phyloP scores from a whole-genome alignment of 78 protist genomes.

The Chrysochromulina tobinii region DNA sequence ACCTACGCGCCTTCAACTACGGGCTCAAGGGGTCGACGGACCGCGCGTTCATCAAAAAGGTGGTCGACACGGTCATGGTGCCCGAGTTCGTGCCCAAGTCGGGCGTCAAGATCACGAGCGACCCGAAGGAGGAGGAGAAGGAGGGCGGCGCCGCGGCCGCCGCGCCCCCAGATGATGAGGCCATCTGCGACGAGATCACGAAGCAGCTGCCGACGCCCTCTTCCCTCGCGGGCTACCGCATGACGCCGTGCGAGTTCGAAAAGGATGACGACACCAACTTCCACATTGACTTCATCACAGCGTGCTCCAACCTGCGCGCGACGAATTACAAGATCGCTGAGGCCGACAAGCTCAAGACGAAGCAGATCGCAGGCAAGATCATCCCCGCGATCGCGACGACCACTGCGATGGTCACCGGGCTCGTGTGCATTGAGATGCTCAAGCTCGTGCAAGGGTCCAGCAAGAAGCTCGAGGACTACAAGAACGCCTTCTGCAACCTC shows the following conservation, averaged over 20 bases:
- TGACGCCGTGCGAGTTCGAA: slow-evolving; percentile 47
- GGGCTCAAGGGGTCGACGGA: slow-evolving; percentile 42
- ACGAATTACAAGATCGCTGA: slow-evolving; percentile 87
- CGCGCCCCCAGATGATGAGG: background rate
- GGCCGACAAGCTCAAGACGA: slow-evolving; percentile 76
- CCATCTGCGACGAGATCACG: background rate
- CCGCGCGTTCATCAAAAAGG: slow-evolving; percentile 13
- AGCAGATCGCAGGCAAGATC: slow-evolving; percentile 97
- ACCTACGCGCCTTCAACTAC: slow-evolving; percentile 87
- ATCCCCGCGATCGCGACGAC: slow-evolving; percentile 99
- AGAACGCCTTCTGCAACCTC: slow-evolving; percentile 92
- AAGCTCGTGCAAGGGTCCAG: slow-evolving; percentile 64
- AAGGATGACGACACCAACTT: slow-evolving; percentile 97
- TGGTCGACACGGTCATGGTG: slow-evolving; percentile 60
- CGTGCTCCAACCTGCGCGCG: slow-evolving; percentile 97
- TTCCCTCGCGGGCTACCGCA: slow-evolving; percentile 30
- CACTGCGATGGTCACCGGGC: slow-evolving; percentile 96
- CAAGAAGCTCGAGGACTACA: slow-evolving; percentile 77
- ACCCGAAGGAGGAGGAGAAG: slow-evolving; percentile 49
- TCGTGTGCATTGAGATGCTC: slow-evolving; percentile 88
- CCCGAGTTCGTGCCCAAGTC: slow-evolving; percentile 84
- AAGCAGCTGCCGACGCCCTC: slow-evolving; percentile 28
- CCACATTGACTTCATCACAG: slow-evolving; percentile 98
- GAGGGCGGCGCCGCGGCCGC: background rate
- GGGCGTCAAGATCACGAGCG: slow-evolving; percentile 75